phyloP scores from a whole-genome alignment of 805 yeast genomes.

The Schwanniomyces occidentalis region DNA sequence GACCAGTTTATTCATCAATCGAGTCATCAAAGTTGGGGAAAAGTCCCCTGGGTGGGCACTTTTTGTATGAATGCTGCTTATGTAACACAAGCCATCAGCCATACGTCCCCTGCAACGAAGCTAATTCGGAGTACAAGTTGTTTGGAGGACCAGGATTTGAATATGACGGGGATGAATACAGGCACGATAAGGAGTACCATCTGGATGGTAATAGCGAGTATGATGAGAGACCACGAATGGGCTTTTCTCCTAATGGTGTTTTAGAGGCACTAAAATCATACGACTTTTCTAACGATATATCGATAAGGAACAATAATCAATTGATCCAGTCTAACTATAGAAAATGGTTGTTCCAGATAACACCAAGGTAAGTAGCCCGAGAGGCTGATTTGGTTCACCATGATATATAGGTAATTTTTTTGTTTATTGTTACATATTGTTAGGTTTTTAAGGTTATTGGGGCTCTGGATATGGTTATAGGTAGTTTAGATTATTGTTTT shows the following conservation, averaged over 20 bases:
- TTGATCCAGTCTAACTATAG: slow-evolving; percentile 22
- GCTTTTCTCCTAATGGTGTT: slow-evolving; percentile 3
- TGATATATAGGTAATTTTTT: neutral
- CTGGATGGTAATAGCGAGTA: neutral
- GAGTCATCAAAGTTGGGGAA: neutral
- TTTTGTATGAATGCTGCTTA: slow-evolving; percentile 18
- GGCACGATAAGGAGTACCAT: neutral
- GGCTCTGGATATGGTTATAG: no score
- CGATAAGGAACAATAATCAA: slow-evolving; percentile 14
- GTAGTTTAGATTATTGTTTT: no score
- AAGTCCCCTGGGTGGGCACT: slow-evolving; percentile 1
- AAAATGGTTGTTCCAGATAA: slow-evolving; percentile 23
- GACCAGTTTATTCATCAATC: neutral
- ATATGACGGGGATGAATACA: no score
- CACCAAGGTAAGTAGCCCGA: neutral
- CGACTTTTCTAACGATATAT: slow-evolving; percentile 5
- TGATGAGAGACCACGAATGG: neutral
- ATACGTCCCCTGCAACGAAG: slow-evolving; percentile 5
- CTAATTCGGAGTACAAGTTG: no score
- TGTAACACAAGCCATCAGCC: slow-evolving; percentile 14
- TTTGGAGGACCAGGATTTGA: no score
- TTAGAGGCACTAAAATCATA: neutral
- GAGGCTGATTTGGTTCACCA: no score
- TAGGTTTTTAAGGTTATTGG: no score
- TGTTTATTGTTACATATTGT: neutral